These are phyloP conservation scores for Phlebiopsis flavidoalba DNA, from an alignment of 768 basidiomycete species.

Conservation along the genomic window DNA sequence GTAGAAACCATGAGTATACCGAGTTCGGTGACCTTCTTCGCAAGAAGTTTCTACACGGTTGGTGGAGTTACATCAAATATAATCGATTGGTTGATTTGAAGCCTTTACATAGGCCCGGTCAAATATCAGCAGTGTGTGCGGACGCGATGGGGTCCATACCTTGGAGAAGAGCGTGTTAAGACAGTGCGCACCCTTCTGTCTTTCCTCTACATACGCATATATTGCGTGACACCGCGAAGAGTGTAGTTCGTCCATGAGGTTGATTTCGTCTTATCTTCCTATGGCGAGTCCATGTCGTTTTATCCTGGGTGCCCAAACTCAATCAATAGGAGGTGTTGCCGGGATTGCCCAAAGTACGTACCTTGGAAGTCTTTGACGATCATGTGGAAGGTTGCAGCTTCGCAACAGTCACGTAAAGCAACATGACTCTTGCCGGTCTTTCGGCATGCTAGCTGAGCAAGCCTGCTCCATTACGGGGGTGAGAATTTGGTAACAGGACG, in stretches of 20 bases:
- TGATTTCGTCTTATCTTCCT: no score
- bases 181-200: constrained; percentile 98
- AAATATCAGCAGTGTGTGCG: background rate
- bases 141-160: constrained; percentile 38
- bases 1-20: constrained; percentile 99
- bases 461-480: constrained; percentile 98
- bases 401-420: no score
- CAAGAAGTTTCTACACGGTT: constrained; percentile 98
- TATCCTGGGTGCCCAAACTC: constrained; percentile 54
- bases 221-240: constrained; percentile 96
- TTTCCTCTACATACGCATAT: constrained; percentile 98
- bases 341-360: constrained; percentile 25
- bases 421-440: constrained; percentile 93
- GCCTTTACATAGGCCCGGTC: constrained; percentile 38
- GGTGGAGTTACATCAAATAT: constrained; percentile 99
- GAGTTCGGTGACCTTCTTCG: constrained; percentile 98
- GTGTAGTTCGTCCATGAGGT: constrained; percentile 99
- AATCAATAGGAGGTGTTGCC: background rate
- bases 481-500: constrained; percentile 94
- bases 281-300: constrained; percentile 93
- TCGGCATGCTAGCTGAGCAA: constrained; percentile 79
- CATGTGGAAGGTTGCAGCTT: constrained; percentile 98
- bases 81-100: constrained; percentile 99
- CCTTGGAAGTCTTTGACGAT: constrained; percentile 99
- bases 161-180: constrained; percentile 99